Base-by-base conservation (phyloP, 345 rosid genomes). In the Dipteronia sinensis region DNA sequence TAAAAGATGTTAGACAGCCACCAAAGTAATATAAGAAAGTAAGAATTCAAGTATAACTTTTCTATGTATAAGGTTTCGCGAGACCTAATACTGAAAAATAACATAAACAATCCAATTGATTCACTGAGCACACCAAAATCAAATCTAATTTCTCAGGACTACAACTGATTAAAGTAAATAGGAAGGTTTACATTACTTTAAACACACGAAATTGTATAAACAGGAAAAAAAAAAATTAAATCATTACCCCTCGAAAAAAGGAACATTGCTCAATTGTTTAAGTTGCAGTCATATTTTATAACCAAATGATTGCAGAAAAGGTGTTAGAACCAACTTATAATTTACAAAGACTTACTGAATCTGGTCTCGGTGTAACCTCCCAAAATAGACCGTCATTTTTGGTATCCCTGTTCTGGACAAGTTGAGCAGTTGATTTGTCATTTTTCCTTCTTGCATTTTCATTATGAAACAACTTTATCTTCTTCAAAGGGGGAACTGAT, bases 401-500 rank as follows among this genome's bases (percentile, higher is more conserved):
- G 25, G 58, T 55, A 55, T 58, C 44, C 76, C 23, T 67, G 23
- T 75, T 65, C 56, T 67, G 77, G 75, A 19, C 85, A 69, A 16
- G 46, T 77, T 76, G 74, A 81, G 69, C 55, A 40, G 34, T 65
- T 67, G 31, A 47, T 42, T 63, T 76, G 15, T 69, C 73, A 34
- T 77, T 20, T 71, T 78, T 61, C 0, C 19, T 23, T 10, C 53
- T 71, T 44, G 11, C 58, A 75, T 74, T 56, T 22, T 73, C 79
- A 67, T 65, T 75, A 69, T 42, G 70, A 77, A 69, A 56, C 76
- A 74, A 69, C 80, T 82, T 90, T 79, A 86, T 82, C 84, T 42
- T 87, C 76, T 88, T 88, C 10, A 40, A 62, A 78, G 82, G 85
- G 61, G 56, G 29, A 73, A 71, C 71, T 19, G 80, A 75, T 76